A percentile compares a stretch with the other conserved stretches of the same genome.
Conservation (phyloP, 2,329 filamentous ascomycete species). For the Phialophora chinensis region DNA sequence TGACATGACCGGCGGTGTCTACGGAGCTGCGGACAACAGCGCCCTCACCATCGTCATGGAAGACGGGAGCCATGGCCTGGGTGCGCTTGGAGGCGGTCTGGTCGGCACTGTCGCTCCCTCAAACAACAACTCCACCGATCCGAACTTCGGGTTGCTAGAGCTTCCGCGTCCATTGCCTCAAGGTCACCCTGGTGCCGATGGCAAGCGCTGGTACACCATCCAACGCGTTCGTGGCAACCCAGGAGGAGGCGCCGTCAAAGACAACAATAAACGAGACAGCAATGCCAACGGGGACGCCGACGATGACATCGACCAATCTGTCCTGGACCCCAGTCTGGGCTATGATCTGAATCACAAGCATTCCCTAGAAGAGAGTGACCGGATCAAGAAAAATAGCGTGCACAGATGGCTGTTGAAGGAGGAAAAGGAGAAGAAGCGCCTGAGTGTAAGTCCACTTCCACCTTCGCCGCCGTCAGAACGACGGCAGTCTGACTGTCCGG, state of each 20-base stretch:
- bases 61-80: slow-evolving; percentile 22
- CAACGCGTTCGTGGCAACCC: slow-evolving; percentile 76
- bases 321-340: slow-evolving; percentile 53
- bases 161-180: slow-evolving; percentile 49
- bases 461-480: background rate
- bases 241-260: slow-evolving; percentile 49
- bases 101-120: slow-evolving; percentile 23
- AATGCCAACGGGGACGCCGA: slow-evolving; percentile 54
- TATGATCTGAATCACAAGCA: slow-evolving; percentile 70
- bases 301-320: slow-evolving; percentile 57
- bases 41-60: slow-evolving; percentile 39
- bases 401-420: slow-evolving; percentile 68
- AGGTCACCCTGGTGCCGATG: slow-evolving; percentile 55
- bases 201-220: slow-evolving; percentile 72
- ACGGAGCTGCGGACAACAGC: slow-evolving; percentile 39
- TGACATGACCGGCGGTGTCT: slow-evolving; percentile 18
- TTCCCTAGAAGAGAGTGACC: slow-evolving; percentile 73
- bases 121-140: slow-evolving; percentile 28
- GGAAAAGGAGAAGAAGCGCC: slow-evolving; percentile 69
- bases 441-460: slow-evolving; percentile 28
- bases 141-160: slow-evolving; percentile 52
- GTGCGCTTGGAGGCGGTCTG: slow-evolving; percentile 1
- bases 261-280: slow-evolving; percentile 29
- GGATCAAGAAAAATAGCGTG: slow-evolving; percentile 81
- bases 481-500: background rate